A percentile compares a stretch with the other conserved stretches of the same genome.
These are phyloP conservation scores for Sporisorium scitamineum DNA, from an alignment of 1,284 basidiomycete genomes.

Conservation along the genomic window DNA sequence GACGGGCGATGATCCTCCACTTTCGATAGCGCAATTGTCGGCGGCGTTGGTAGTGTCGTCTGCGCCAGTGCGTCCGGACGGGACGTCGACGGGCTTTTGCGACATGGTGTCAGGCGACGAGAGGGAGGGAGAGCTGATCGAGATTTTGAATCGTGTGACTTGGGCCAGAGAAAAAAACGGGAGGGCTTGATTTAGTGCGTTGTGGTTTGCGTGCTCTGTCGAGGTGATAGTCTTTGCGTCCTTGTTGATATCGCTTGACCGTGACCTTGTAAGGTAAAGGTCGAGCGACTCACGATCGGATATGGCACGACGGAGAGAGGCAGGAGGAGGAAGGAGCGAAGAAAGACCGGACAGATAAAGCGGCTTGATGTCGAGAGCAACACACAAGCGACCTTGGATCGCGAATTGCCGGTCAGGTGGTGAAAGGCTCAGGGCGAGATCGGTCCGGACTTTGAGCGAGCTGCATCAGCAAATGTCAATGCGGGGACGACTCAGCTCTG, in stretches of 20 bases:
- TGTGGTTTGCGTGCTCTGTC: neutral
- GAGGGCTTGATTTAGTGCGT: neutral
- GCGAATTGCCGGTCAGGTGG: slow-evolving; percentile 2
- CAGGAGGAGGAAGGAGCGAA: neutral
- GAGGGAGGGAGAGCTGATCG: neutral
- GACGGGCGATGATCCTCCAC: slow-evolving; percentile 31
- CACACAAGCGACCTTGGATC: neutral
- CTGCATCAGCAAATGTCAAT: slow-evolving; percentile 1
- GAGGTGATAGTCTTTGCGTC: neutral
- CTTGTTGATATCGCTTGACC: neutral
- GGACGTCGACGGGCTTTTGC: slow-evolving; percentile 33
- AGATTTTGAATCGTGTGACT: neutral
- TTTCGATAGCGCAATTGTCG: slow-evolving; percentile 36
- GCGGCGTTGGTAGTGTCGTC: slow-evolving; percentile 10
- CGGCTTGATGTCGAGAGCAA: neutral
- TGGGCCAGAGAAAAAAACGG: neutral
- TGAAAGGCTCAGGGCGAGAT: neutral
- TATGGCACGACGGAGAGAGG: neutral
- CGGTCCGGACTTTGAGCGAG: slow-evolving; percentile 31
- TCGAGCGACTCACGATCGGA: neutral
- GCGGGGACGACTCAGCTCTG: slow-evolving; percentile 12
- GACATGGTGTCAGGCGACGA: slow-evolving; percentile 14
- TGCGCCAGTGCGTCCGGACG: neutral
- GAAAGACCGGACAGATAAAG: neutral
- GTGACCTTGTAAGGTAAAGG: neutral